A percentile compares a stretch with the other conserved stretches of the same genome.
These are phyloP conservation scores for Lablab purpureus DNA, from an alignment of 306 rosid species.

Conservation along the genomic window DNA sequence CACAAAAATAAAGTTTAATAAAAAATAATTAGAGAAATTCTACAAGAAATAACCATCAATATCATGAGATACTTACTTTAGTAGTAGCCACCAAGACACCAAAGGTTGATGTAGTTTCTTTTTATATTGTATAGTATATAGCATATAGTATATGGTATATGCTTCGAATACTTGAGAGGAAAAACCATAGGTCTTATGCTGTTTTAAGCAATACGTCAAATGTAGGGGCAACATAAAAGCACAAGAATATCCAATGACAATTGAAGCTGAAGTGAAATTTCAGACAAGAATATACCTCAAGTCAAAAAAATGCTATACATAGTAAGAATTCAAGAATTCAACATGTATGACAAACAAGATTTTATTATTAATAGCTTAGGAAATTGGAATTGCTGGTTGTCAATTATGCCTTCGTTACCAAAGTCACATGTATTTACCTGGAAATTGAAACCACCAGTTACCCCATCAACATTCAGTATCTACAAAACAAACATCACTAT, in stretches of 20 bases:
- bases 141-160: constrained; percentile 19
- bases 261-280: constrained; percentile 12
- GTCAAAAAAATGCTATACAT: neutral
- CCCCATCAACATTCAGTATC: constrained; percentile 89
- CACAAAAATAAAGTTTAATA: neutral
- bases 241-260: constrained; percentile 16
- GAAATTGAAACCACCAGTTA: constrained; percentile 96
- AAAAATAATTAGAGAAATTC: neutral
- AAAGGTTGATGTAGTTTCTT: neutral
- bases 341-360: neutral
- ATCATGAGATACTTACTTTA: neutral
- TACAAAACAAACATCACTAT: constrained; percentile 41
- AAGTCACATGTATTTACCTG: constrained; percentile 63
- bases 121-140: neutral
- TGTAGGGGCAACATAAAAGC: constrained; percentile 23
- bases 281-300: constrained; percentile 35
- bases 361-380: neutral
- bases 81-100: neutral
- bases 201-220: constrained; percentile 24
- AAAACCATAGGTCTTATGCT: constrained; percentile 6
- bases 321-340: constrained; percentile 26
- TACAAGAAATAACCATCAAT: neutral
- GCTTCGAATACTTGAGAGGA: constrained; percentile 31
- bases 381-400: neutral
- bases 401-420: constrained; percentile 21